Base-by-base conservation (phyloP, 2,329 filamentous ascomycete species). In the Lecanoromycetidae sp. region DNA sequence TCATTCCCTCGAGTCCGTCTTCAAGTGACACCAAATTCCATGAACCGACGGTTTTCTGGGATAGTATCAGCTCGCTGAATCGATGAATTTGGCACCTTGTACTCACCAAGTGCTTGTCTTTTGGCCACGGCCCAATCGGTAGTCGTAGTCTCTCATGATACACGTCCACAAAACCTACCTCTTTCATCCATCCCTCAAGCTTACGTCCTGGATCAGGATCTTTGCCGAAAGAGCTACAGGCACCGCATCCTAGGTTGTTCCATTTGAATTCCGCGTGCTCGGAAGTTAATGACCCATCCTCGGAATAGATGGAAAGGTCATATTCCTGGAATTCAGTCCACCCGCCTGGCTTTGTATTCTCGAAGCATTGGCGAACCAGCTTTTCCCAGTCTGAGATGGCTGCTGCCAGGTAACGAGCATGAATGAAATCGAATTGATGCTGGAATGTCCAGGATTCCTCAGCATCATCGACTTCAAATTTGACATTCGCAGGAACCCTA, bases 281-380 rank as follows among this genome's bases (percentile, higher is more conserved):
- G 0, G 23, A 7, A 12, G 30, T 51, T 1, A 49, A 27, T 3
- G 50, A 52, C 15, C 42, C 47, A 17, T 52, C 50, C 33, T 49
- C 52, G 13, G 44, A 51, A 29, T 54, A 51, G 20, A 40, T 43
- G 15, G 46, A 22, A 9, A 52, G 49, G n/a, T 63, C 57, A 30
- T 59, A 56, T 23, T 70, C 60, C 17, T 58, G 52, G 10, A 63
- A 53, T 51, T 73, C 69, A 3, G 69, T 55, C 55, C 57, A 68
- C 17, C 66, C 69, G 19, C 67, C 69, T 0, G 68, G 67, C 19
- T 57, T 59, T 13, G 59, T 49, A 26, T 17, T 17, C 6, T 51
- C 25, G 27, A 49, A 54, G n/a, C 34, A 37, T 32, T 55, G 42
- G 27, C 42, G 35, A 6, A 50, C 17, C 17, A 53, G n/a, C 9